phyloP scores from a whole-genome alignment of 768 basidiomycete genomes.

The Lentinula lateritia region DNA sequence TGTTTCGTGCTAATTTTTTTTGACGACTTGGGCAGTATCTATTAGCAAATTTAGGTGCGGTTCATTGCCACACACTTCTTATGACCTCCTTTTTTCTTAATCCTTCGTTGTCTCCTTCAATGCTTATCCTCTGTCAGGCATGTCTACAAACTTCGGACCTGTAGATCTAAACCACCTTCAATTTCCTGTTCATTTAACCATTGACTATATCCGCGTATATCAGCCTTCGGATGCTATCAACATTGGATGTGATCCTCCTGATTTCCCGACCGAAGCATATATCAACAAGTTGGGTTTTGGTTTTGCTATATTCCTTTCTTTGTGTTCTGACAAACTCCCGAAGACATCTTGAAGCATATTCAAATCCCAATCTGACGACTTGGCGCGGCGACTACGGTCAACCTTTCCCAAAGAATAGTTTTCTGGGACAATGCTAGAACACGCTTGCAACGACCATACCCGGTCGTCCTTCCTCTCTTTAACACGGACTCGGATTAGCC shows the following conservation, averaged over 20 bases:
- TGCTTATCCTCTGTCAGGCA: conserved; percentile 3
- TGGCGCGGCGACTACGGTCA: conserved; percentile 38
- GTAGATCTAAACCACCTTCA: conserved; percentile 44
- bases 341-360: conserved; percentile 60
- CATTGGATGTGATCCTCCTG: conserved; percentile 59
- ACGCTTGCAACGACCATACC: not conserved
- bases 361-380: conserved; percentile 48
- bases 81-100: too few species aligned
- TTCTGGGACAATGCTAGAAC: conserved; percentile 17
- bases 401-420: conserved; percentile 51
- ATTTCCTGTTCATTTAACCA: conserved; percentile 44
- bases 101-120: too few species aligned
- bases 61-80: not conserved
- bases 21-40: conserved; percentile 42
- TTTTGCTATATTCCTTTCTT: conserved; percentile 20
- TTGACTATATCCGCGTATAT: conserved; percentile 73
- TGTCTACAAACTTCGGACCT: conserved; percentile 48
- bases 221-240: conserved; percentile 49
- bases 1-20: not conserved
- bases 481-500: not conserved
- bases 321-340: not conserved
- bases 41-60: conserved; percentile 57
- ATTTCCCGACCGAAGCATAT: conserved; percentile 58
- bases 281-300: conserved; percentile 41
- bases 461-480: not conserved